These are phyloP conservation scores for Annona cherimola DNA, from an alignment of 164 flowering plant genomes.

Conservation along the genomic window DNA sequence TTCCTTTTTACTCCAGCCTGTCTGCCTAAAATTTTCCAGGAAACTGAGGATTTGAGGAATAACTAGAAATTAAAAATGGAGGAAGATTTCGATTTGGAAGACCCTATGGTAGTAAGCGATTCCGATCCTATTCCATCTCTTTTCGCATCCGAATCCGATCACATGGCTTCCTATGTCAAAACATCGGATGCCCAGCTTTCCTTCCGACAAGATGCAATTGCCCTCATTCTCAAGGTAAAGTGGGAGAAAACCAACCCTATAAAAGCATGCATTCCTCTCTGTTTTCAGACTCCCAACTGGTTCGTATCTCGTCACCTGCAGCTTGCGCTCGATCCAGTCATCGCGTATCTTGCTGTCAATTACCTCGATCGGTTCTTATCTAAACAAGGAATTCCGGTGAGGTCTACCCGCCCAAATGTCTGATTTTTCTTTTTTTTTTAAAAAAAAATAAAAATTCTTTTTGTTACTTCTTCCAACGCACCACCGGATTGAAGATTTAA, in stretches of 20 bases:
- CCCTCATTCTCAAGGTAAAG: conserved; percentile 40
- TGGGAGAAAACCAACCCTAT: not conserved
- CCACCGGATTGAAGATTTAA: conserved; percentile 2
- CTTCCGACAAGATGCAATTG: conserved; percentile 32
- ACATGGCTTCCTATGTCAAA: conserved; percentile 40
- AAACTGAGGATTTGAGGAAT: not conserved
- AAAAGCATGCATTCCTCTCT: not conserved
- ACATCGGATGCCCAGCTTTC: conserved; percentile 10
- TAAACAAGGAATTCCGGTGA: conserved; percentile 42
- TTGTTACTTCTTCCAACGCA: not conserved
- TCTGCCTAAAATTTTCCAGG: too few relatives aligned
- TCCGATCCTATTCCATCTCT: conserved; percentile 29
- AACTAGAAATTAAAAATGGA: not conserved
- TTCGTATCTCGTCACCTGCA: conserved; percentile 16
- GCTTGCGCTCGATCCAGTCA: conserved; percentile 34
- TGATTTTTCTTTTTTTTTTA: not conserved
- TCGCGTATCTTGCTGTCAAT: conserved; percentile 54
- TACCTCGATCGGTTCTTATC: conserved; percentile 70
- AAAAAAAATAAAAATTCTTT: not conserved
- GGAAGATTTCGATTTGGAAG: conserved; percentile 44
- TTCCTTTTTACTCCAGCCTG: too few relatives aligned
- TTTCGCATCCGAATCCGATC: conserved; percentile 47
- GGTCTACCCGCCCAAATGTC: too few relatives aligned
- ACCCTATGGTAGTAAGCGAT: conserved; percentile 34
- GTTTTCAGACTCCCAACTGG: not conserved